Evolutionary conservation across 352 stramenopile species (phyloP), one percentile per base, ranked within the genome.

Genomic region (Pilasporangium apinafurcum): DNA sequence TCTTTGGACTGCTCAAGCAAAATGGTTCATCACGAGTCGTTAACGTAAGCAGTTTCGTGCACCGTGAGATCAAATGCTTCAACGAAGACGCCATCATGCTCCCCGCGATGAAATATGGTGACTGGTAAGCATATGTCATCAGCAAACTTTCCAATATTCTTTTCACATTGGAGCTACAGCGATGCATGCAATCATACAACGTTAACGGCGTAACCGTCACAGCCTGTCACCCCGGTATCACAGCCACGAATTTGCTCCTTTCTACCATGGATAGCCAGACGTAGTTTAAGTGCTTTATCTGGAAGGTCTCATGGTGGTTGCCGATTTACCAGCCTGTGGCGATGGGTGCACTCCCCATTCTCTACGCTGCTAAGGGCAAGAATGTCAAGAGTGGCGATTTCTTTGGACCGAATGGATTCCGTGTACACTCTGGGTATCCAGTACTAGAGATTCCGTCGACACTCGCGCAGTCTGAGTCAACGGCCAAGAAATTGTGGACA

Each of bases 101-200:
- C 24, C 47, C 63, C 24, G 44, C 62, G 4, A 35, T 59, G 8
- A 48, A 61, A 32, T 83, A 83, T 55, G 62, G 66, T 29, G 62
- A 64, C 4, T 77, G 76, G 65, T 39, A 51, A n/a, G 61, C 65
- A 24, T 98, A 98, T 51, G 71, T 87, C 51, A 63, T 79, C 37
- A 96, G 80, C 48, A 98, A 98, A 65, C 64, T 98, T 27, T 80
- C 74, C 39, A 98, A 98, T 53, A 88, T 98, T 48, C 64, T 98
- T 4, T 98, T 98, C 53, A 81, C 89, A 5, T 78, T 91, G 50
- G 92, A 98, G 53, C 57, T 98, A 4, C 71, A 96, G 44, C 68
- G 77, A 18, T 73, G 83, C 16, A 57, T 95, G 22, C 49, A 83
- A 39, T 59, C 54, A 37, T 55, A 52, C 3, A 65, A 63, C 1